Evolutionary conservation across 2,329 filamentous ascomycete genomes (phyloP).

Genomic region (Parastagonospora nodorum): DNA sequence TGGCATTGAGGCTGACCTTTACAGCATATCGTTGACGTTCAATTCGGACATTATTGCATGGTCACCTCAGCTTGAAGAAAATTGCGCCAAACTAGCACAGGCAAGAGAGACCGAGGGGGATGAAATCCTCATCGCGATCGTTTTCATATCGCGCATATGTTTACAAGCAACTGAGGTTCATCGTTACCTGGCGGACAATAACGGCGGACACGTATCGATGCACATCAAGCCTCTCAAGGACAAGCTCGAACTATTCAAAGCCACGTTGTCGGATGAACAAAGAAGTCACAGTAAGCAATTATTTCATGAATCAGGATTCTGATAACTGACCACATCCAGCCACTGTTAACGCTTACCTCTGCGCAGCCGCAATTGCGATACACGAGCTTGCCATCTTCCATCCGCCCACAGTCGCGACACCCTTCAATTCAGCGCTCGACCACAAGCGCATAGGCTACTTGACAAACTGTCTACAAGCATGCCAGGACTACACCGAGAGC

Average conservation of each 20-base stretch:
- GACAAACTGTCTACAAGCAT: conserved; percentile 11
- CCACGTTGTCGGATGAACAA: conserved; percentile 7
- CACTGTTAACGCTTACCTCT: conserved; percentile 13
- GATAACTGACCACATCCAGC: conserved; percentile 5
- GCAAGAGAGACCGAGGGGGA: conserved; percentile 57
- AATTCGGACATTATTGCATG: conserved; percentile 58
- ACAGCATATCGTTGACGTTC: conserved; percentile 22
- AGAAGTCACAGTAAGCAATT: conserved; percentile 18
- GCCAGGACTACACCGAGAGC: conserved; percentile 15
- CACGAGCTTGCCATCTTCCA: conserved; percentile 20
- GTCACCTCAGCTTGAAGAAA: conserved; percentile 65
- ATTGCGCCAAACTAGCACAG: conserved; percentile 54
- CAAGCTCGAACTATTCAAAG: conserved; percentile 14
- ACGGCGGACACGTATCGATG: conserved; percentile 10
- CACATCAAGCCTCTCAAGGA: conserved; percentile 17
- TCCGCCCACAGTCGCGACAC: neutral
- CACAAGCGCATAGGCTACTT: conserved; percentile 19
- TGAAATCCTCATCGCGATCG: conserved; percentile 52
- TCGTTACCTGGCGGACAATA: conserved; percentile 17
- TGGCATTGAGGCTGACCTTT: conserved; percentile 7
- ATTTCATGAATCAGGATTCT: neutral
- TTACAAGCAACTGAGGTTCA: conserved; percentile 25
- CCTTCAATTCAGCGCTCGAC: conserved; percentile 2
- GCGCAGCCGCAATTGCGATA: conserved; percentile 17
- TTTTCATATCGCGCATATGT: conserved; percentile 40